phyloP scores from a whole-genome alignment of 2,329 filamentous ascomycete species.

The Fusarium siculi region DNA sequence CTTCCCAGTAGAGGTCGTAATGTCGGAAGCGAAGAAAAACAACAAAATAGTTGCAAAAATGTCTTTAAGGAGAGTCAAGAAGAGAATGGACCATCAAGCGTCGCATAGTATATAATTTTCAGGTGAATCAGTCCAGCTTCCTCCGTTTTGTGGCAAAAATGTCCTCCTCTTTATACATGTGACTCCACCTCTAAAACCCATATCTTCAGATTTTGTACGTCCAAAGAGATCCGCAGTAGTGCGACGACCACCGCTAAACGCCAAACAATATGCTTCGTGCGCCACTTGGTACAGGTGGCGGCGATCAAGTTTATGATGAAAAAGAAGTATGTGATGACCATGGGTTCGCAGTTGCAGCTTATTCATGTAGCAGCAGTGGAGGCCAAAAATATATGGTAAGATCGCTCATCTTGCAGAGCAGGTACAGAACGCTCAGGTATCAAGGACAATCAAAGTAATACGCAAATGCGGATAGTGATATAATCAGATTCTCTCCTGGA shows the following conservation, averaged over 20 bases:
- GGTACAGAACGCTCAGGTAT: slow-evolving; percentile 44
- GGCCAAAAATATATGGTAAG: slow-evolving; percentile 20
- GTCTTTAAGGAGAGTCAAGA: slow-evolving; percentile 38
- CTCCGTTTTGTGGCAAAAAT: slow-evolving; percentile 14
- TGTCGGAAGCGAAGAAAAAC: slow-evolving; percentile 11
- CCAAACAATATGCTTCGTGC: slow-evolving; percentile 42
- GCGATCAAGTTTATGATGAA: slow-evolving; percentile 21
- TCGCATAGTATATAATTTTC: slow-evolving; percentile 29
- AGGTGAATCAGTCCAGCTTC: slow-evolving; percentile 27
- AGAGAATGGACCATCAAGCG: slow-evolving; percentile 35
- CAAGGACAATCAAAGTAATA: slow-evolving; percentile 23
- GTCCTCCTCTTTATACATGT: slow-evolving; percentile 16
- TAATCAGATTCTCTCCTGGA: slow-evolving; percentile 45
- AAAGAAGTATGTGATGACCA: slow-evolving; percentile 19
- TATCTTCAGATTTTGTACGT: slow-evolving; percentile 29
- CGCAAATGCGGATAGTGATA: background rate
- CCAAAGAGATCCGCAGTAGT: slow-evolving; percentile 39
- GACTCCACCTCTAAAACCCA: slow-evolving; percentile 25
- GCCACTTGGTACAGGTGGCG: slow-evolving; percentile 15
- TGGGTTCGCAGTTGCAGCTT: slow-evolving; percentile 10
- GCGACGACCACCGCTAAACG: slow-evolving; percentile 42
- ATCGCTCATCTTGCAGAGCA: slow-evolving; percentile 35
- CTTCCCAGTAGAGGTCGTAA: slow-evolving; percentile 32
- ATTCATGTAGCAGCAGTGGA: slow-evolving; percentile 2
- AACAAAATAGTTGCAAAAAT: slow-evolving; percentile 7